Base-by-base conservation (phyloP, 208 protist genomes). In the Phytomonas sp. region DNA sequence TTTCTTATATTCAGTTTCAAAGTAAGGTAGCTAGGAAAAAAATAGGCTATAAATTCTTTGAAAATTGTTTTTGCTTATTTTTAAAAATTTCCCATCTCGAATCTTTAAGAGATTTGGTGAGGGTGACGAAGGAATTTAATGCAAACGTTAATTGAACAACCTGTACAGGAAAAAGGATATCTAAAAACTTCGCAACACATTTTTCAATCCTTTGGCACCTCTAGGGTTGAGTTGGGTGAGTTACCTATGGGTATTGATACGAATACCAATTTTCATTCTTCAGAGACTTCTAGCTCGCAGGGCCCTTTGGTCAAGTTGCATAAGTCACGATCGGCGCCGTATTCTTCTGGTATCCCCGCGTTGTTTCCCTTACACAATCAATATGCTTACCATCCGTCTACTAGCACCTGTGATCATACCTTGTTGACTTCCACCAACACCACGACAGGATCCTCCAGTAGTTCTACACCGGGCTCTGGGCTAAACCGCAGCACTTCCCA, bases 391-490 rank as follows among this genome's bases (percentile, higher is more conserved):
- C 40, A 49, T 16, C 40, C 40, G 40, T 49, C 40, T 16, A 49
- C 40, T 16, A 49, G 40, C 40, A 49, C 40, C 40, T 49, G 40
- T 49, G 40, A 49, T 16, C 40, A 49, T 16, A 49, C 40, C 14
- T 4, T 49, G 40, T 12, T 49, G 6, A 79, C 62, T 7, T 26
- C 40, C 72, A 74, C 61, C 34, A 42, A 60, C 59, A 74, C 68
- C 19, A 42, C 63, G 10, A 74, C 76, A 4, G 62, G 60, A 56
- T 75, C 52, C 60, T 77, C 76, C 31, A 66, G 11, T 31, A 31
- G 67, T 11, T 74, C 73, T 6, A 74, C 76, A 0, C 76, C 76
- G 14, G 69, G 74, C 29, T 77, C 73, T n/a, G 76, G 73, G 1
- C 52, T 69, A 12, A 49, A 49, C 14, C 40, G 12, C 2, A 49